Evolutionary conservation across 2,329 filamentous ascomycete species (phyloP), one percentile per base, ranked within the genome.

Genomic region (Coniochaeta sp.): DNA sequence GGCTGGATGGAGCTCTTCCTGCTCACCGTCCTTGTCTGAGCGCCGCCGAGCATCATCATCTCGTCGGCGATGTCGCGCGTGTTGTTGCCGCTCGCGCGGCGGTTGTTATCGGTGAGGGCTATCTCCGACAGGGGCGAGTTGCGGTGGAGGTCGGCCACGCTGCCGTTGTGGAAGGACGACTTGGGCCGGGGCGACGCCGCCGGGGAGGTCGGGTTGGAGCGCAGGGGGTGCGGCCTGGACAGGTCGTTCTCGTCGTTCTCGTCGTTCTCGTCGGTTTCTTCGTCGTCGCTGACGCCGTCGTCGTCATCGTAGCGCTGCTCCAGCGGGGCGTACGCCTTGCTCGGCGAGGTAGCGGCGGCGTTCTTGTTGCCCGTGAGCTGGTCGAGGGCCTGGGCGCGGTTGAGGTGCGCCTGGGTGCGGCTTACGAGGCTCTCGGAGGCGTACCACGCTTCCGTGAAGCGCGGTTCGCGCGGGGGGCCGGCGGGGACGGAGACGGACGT

Each of bases 381-480:
- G 38, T n/a, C 9, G 10, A 40, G 38, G 38, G 38, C 38, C 3
- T 40, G 10, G 30, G 73, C 73, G 62, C 74, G 73, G 60, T 77
- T 66, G 54, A 74, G 74, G 47, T 76, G 77, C 65, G 83, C 75
- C 62, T 83, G 79, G 2, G 81, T 84, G 65, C 81, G 78, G 57
- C 75, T 77, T 67, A 82, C 76, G 47, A 83, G 76, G 2, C 81
- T 82, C 42, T 84, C 81, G 0, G 80, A 78, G 2, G 81, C 74
- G 62, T 77, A 77, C 82, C 82, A 85, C 0, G 80, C 75, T 66
- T 84, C 82, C 5, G 77, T 83, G 65, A 83, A 83, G 63, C 74
- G 79, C 47, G 75, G 74, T 1, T 72, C 64, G 34, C 79, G 78
- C 36, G 67, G 68, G 19, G 73, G 38, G 38, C 38, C 75, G 52